Evolutionary conservation across 768 basidiomycete species (phyloP).

Genomic region (Mycena epipterygia): DNA sequence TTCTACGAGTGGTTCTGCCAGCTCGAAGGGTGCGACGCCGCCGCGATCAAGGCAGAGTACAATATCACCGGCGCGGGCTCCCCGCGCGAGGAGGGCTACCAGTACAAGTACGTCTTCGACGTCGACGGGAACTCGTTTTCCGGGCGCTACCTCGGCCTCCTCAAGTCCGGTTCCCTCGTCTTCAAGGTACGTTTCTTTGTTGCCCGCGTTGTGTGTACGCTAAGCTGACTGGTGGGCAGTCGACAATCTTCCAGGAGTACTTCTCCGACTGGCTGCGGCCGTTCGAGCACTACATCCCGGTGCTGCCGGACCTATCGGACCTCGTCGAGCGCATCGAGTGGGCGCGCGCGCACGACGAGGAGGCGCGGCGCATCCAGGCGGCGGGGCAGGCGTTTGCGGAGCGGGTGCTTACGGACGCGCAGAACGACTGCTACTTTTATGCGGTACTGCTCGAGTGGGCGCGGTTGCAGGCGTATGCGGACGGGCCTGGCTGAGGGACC

Average conservation of each 20-base stretch:
- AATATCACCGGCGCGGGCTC: slow-evolving; percentile 13
- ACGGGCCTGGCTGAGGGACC: background rate
- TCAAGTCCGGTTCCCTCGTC: slow-evolving; percentile 24
- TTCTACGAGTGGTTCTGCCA: slow-evolving; percentile 30
- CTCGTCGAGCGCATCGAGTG: slow-evolving; percentile 32
- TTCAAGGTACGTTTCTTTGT: slow-evolving; percentile 24
- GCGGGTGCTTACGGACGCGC: slow-evolving; percentile 33
- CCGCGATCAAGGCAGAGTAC: slow-evolving; percentile 26
- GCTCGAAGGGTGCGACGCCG: slow-evolving; percentile 31
- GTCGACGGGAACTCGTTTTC: slow-evolving; percentile 33
- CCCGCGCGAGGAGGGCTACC: slow-evolving; percentile 27
- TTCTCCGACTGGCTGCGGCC: slow-evolving; percentile 31
- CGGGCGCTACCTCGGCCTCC: slow-evolving; percentile 26
- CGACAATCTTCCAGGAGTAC: slow-evolving; percentile 32
- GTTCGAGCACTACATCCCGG: slow-evolving; percentile 35
- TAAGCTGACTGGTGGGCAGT: slow-evolving; percentile 1
- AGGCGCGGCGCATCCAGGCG: slow-evolving; percentile 26
- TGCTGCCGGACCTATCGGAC: slow-evolving; percentile 32
- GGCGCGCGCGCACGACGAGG: slow-evolving; percentile 25
- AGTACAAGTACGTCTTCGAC: slow-evolving; percentile 35
- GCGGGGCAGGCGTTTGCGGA: slow-evolving; percentile 28
- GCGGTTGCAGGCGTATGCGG: slow-evolving; percentile 10
- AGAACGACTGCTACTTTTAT: slow-evolving; percentile 33
- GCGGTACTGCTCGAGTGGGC: slow-evolving; percentile 35
- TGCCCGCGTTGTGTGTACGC: background rate